These are phyloP conservation scores for Claviceps sorghi DNA, from an alignment of 2,329 filamentous ascomycete species.

Conservation along the genomic window DNA sequence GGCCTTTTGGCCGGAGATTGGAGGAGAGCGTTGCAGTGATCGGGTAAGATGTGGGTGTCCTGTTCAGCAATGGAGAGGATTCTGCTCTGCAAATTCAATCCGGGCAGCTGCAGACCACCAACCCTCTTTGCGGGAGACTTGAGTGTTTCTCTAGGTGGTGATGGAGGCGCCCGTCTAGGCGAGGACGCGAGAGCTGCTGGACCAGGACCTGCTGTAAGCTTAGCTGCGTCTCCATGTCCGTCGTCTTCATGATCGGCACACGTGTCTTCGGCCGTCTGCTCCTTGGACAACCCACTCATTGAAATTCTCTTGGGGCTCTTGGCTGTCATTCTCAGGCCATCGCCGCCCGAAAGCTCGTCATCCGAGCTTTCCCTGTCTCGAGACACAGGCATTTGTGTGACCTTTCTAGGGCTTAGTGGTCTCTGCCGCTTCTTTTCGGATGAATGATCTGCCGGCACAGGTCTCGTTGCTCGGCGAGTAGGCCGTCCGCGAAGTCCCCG, in stretches of 20 bases:
- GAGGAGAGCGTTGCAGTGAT: slow-evolving; percentile 24
- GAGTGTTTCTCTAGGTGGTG: slow-evolving; percentile 39
- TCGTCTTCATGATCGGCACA: slow-evolving; percentile 7
- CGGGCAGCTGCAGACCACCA: slow-evolving; percentile 16
- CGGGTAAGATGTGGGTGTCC: slow-evolving; percentile 15
- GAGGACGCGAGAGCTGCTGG: slow-evolving; percentile 31
- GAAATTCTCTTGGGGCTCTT: slow-evolving; percentile 8
- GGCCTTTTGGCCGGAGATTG: slow-evolving; percentile 38
- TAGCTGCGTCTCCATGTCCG: slow-evolving; percentile 1
- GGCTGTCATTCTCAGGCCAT: slow-evolving; percentile 12
- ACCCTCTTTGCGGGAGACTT: slow-evolving; percentile 39
- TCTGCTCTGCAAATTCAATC: slow-evolving; percentile 18
- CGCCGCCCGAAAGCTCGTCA: slow-evolving; percentile 42
- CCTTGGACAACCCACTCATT: not conserved
- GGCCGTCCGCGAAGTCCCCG: slow-evolving; percentile 25
- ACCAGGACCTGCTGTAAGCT: not conserved
- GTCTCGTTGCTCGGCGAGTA: slow-evolving; percentile 25
- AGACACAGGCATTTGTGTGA: slow-evolving; percentile 38
- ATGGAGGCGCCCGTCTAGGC: slow-evolving; percentile 36
- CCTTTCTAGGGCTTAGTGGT: slow-evolving; percentile 51
- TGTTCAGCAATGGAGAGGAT: slow-evolving; percentile 5
- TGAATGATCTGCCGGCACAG: slow-evolving; percentile 18
- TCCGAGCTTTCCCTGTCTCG: slow-evolving; percentile 36
- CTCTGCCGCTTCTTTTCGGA: slow-evolving; percentile 22
- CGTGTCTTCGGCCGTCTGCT: not conserved